Evolutionary conservation across 2,329 filamentous ascomycete genomes (phyloP), one percentile per base, ranked within the genome.

Genomic region (Beauveria scarabaeidicola): DNA sequence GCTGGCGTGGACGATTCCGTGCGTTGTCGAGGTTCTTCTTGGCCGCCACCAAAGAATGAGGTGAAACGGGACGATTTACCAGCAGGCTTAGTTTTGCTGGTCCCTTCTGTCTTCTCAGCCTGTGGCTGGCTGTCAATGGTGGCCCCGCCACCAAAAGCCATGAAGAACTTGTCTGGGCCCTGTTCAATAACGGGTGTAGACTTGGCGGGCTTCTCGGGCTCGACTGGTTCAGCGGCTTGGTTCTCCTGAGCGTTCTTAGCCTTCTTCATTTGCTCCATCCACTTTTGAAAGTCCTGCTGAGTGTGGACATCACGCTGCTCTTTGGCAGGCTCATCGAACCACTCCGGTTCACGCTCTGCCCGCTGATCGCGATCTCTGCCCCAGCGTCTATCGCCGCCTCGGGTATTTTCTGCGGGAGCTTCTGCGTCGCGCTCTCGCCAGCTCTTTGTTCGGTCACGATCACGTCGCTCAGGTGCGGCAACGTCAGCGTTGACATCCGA

Each of bases 281-380:
- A 97, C 65, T 90, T 90, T 74, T 95, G 88, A 72, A 97, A 95
- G 65, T 97, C 92, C 69, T 95, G 91, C 67, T 90, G 87, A 1
- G 91, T 96, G 66, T 90, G 89, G 5, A 81, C 82, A 66, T 88
- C 84, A 40, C 82, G 77, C 66, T 87, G 84, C 55, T 90, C 87
- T 61, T 88, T 86, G 23, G 80, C 80, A 17, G 85, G 84, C 61
- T 87, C 82, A 69, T 95, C 91, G 72, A 96, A 80, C 93, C 92
- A 96, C 73, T 96, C 92, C 5, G 93, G 92, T 54, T 96, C 90
- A 64, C 89, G 86, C 69, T 95, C 91, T 64, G 81, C 75, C 61
- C 82, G 81, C 38, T 80, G 50, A 41, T 54, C 58, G 23, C 58
- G 58, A 61, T 84, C 81, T 59, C 81, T 76, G 61, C 82, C 81